Evolutionary conservation across 768 basidiomycete genomes (phyloP).

Genomic region (Termitomyces bulborhizus): DNA sequence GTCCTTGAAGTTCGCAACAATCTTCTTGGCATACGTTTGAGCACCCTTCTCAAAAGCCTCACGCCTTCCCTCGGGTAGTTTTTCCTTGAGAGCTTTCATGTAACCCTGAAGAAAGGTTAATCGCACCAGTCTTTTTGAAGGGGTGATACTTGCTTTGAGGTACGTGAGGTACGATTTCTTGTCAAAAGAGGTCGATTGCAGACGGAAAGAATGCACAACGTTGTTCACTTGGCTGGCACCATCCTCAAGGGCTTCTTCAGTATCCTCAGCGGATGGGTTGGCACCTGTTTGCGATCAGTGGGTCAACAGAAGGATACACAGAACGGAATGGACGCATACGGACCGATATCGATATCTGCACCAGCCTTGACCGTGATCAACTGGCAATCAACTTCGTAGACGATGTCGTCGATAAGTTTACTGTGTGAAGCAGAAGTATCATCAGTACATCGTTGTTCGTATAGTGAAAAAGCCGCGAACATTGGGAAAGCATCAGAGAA

Average conservation of each 20-base stretch:
- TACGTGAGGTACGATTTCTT: constrained; percentile 82
- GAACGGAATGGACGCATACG: constrained; percentile 9
- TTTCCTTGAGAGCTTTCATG: constrained; percentile 85
- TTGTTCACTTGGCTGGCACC: constrained; percentile 81
- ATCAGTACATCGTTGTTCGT: constrained; percentile 2
- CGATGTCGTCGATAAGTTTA: constrained; percentile 71
- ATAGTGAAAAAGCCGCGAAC: constrained; percentile 36
- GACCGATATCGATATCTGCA: constrained; percentile 85
- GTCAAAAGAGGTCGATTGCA: constrained; percentile 76
- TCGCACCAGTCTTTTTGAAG: background rate
- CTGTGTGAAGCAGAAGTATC: constrained; percentile 39
- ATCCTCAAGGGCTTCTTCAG: constrained; percentile 74
- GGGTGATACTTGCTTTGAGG: constrained; percentile 57
- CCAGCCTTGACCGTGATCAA: constrained; percentile 66
- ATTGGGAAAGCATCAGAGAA: constrained; percentile 89
- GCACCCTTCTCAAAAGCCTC: constrained; percentile 81
- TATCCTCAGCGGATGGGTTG: constrained; percentile 89
- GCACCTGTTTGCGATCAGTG: constrained; percentile 48
- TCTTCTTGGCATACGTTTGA: constrained; percentile 73
- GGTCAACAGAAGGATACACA: background rate
- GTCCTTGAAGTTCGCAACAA: constrained; percentile 86
- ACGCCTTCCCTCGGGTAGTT: constrained; percentile 58
- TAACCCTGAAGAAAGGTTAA: constrained; percentile 54
- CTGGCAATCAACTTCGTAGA: constrained; percentile 83
- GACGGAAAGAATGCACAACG: constrained; percentile 86